Conservation (phyloP, 1,284 basidiomycete genomes). For the Malassezia brasiliensis region DNA sequence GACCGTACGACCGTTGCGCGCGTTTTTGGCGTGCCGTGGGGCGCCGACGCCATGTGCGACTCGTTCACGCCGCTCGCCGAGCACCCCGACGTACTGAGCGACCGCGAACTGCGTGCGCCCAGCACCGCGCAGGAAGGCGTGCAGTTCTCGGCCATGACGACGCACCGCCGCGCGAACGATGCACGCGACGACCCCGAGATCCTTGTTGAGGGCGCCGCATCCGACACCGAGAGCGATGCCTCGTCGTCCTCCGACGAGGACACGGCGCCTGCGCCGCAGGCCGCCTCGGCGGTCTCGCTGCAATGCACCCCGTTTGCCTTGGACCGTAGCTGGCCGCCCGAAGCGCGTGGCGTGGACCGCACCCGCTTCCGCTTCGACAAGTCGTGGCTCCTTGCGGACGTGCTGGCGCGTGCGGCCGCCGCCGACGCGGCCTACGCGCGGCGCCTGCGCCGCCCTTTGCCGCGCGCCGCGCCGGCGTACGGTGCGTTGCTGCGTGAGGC, state of each 20-base stretch:
- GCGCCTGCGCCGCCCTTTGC: not conserved
- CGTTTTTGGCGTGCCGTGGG: not conserved
- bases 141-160: not conserved
- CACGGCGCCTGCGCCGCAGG: not conserved
- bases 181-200: constrained; percentile 1
- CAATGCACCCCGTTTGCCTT: constrained; percentile 30
- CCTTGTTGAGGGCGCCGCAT: not conserved
- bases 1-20: not conserved
- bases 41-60: constrained; percentile 8
- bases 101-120: not conserved
- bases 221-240: not conserved
- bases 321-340: constrained; percentile 34
- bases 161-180: not conserved
- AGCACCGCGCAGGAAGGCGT: not conserved
- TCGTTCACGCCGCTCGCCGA: constrained; percentile 13
- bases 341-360: constrained; percentile 25
- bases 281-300: not conserved
- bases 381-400: constrained; percentile 33
- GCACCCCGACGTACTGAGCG: not conserved
- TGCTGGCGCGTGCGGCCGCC: constrained; percentile 18
- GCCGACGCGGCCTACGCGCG: constrained; percentile 5
- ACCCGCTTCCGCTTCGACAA: constrained; percentile 42
- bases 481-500: constrained; percentile 18
- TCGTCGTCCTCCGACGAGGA: not conserved
- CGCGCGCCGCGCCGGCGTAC: not conserved